These are phyloP conservation scores for Ramularia endophylla DNA, from an alignment of 2,329 filamentous ascomycete species.

Conservation along the genomic window DNA sequence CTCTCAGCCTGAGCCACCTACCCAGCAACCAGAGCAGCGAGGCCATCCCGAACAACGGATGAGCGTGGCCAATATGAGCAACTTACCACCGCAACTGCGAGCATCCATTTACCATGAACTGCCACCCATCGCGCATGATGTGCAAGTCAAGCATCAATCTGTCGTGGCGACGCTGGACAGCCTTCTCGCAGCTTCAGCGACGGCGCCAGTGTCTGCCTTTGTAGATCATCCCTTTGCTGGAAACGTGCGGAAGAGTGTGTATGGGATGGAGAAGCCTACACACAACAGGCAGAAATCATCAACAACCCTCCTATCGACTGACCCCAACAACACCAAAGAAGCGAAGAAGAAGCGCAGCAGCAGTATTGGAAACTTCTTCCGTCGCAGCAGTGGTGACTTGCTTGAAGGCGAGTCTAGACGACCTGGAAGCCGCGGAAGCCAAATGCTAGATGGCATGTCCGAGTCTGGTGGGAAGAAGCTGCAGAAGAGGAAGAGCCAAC, in stretches of 20 bases:
- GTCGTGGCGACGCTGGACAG: slow-evolving; percentile 84
- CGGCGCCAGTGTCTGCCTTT: slow-evolving; percentile 83
- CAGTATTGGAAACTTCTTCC: slow-evolving; percentile 26
- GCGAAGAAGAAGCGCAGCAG: slow-evolving; percentile 25
- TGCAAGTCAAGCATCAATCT: slow-evolving; percentile 64
- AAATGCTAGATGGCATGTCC: slow-evolving; percentile 26
- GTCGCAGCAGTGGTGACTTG: slow-evolving; percentile 25
- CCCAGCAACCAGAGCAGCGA: slow-evolving; percentile 6
- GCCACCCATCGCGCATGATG: slow-evolving; percentile 51
- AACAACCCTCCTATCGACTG: slow-evolving; percentile 4
- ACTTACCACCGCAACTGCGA: slow-evolving; percentile 74
- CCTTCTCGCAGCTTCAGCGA: slow-evolving; percentile 83
- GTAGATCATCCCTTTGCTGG: slow-evolving; percentile 83
- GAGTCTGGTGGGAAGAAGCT: slow-evolving; percentile 29
- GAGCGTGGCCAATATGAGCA: slow-evolving; percentile 35
- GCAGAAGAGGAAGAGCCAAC: slow-evolving; percentile 29
- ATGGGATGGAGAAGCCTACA: slow-evolving; percentile 43
- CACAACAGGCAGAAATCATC: slow-evolving; percentile 16
- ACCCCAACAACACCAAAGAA: neutral
- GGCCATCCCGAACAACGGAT: slow-evolving; percentile 29
- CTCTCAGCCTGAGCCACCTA: slow-evolving; percentile 4
- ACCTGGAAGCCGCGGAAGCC: slow-evolving; percentile 22
- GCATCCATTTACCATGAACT: slow-evolving; percentile 88
- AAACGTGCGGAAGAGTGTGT: slow-evolving; percentile 67
- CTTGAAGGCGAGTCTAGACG: slow-evolving; percentile 34